Base-by-base conservation (phyloP, 768 basidiomycete genomes). In the Melanogaster broomeanus region DNA sequence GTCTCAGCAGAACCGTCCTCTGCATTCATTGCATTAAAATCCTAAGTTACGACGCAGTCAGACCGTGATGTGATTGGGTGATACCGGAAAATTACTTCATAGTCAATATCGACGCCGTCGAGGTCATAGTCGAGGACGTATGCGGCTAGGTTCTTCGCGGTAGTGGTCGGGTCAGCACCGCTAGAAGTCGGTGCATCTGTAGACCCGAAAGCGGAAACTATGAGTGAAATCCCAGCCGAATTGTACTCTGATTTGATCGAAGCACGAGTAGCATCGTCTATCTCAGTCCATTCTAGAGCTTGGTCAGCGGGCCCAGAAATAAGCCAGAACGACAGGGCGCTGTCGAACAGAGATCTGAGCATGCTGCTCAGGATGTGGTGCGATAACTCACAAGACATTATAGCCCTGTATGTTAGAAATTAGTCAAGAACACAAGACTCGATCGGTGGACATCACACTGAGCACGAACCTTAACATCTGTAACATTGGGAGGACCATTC, bases 51-150 rank as follows among this genome's bases (percentile, higher is more conserved):
- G 8, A 8, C 4, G 25, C 8, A 27, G 33, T 34, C 33, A 34
- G 33, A 34, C 16, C 3, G 33, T 34, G 16, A 3, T 11, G 12
- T 12, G 33, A 8, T 27, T 27, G 4, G 8, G 25, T 27, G 25
- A 4, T 27, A 8, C 4, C 4, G 25, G 25, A 27, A 27, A 27
- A 27, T 27, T 31, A 75, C 76, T 71, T 84, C 87, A 60, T 87
- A 88, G 64, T 88, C 87, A 38, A 90, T 83, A 60, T 88, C 87
- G 21, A 87, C 79, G 44, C 87, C 87, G 58, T 88, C 86, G 13
- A 88, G 67, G 43, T 72, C 65, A 50, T 76, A 85, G 57, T 80
- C 57, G 52, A 78, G 81, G 9, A 88, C 86, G 73, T 76, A 90
- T 12, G 77, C 76, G 0, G 86, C 85, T 64, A 88, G 75, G 2